These are phyloP conservation scores for Moelleriella libera DNA, from an alignment of 2,329 filamentous ascomycete species.

Conservation along the genomic window DNA sequence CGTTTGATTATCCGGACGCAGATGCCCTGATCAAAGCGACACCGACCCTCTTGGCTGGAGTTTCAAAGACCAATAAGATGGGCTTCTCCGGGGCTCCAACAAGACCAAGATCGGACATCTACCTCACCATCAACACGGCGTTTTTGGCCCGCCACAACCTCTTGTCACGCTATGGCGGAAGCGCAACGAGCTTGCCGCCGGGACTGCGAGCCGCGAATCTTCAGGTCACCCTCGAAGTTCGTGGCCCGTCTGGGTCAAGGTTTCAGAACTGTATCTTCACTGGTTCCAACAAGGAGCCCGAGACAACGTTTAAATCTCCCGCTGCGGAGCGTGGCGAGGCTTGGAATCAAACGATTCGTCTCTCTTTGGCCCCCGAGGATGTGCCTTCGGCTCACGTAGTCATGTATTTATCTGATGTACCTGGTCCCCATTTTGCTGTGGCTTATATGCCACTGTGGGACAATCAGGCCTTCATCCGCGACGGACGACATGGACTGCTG, in stretches of 20 bases:
- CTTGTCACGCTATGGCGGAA: constrained; percentile 54
- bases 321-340: constrained; percentile 63
- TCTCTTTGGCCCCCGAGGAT: constrained; percentile 65
- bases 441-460: constrained; percentile 93
- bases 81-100: constrained; percentile 88
- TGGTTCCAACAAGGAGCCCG: constrained; percentile 62
- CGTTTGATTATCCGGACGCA: constrained; percentile 65
- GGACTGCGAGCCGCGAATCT: constrained; percentile 57
- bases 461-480: constrained; percentile 73
- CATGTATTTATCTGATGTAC: constrained; percentile 77
- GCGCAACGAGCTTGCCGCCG: constrained; percentile 54
- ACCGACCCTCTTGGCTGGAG: constrained; percentile 71
- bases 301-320: constrained; percentile 81
- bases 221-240: constrained; percentile 80
- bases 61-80: constrained; percentile 73
- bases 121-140: constrained; percentile 71
- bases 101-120: constrained; percentile 84
- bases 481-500: constrained; percentile 68
- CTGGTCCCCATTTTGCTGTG: constrained; percentile 78
- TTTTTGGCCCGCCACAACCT: constrained; percentile 64
- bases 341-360: constrained; percentile 80
- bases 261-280: constrained; percentile 81
- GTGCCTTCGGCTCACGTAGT: constrained; percentile 76
- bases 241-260: constrained; percentile 61
- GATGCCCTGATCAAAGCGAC: constrained; percentile 73